Evolutionary conservation across 352 stramenopile species (phyloP).

Genomic region (Globisporangium solare): DNA sequence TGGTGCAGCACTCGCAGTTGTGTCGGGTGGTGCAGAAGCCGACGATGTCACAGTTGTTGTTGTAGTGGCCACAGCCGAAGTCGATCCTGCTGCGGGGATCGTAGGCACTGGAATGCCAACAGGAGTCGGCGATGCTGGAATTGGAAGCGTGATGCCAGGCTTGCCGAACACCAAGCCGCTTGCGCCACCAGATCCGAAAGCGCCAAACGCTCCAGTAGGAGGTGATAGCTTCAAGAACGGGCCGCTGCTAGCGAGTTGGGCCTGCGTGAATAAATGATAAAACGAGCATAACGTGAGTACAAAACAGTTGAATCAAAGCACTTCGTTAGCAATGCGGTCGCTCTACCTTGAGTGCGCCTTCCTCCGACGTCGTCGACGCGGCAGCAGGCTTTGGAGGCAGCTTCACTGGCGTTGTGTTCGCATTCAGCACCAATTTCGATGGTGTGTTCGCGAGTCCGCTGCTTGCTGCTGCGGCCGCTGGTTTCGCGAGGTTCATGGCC

Average conservation of each 20-base stretch:
- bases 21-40: background rate
- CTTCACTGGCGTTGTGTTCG: conserved; percentile 6
- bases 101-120: background rate
- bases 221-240: conserved; percentile 32
- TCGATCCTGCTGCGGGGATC: background rate
- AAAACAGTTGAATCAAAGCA: background rate
- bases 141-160: conserved; percentile 60
- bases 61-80: background rate
- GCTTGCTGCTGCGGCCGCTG: background rate
- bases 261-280: conserved; percentile 8
- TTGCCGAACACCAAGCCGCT: conserved; percentile 74
- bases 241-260: conserved; percentile 12
- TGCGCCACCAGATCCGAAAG: conserved; percentile 47
- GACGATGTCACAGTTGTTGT: background rate
- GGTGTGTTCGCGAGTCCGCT: conserved; percentile 8
- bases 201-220: conserved; percentile 23
- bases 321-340: background rate
- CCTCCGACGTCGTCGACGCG: background rate
- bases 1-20: background rate
- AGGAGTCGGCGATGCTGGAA: conserved; percentile 51
- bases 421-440: background rate
- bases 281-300: conserved; percentile 1
- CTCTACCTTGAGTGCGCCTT: conserved; percentile 9
- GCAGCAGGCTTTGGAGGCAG: conserved; percentile 5
- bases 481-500: conserved; percentile 18